These are phyloP conservation scores for Hortaea werneckii DNA, from an alignment of 2,329 filamentous ascomycete species.

Conservation along the genomic window DNA sequence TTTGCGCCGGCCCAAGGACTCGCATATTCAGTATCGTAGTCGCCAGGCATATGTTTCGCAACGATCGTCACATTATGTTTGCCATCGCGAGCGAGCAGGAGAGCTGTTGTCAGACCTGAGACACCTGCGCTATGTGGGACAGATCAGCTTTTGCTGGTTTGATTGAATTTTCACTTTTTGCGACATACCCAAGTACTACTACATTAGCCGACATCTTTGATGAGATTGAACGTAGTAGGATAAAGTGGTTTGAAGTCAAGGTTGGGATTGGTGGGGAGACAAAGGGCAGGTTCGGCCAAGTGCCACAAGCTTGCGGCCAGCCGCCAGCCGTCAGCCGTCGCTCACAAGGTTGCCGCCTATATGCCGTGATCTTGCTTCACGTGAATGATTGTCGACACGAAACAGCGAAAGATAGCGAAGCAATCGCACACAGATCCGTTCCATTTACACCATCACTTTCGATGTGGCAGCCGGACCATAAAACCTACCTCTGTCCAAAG, in stretches of 20 bases:
- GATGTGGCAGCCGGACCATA: too few species aligned
- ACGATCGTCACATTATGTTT: slow-evolving; percentile 57
- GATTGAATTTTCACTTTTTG: neutral
- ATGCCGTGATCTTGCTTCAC: too few species aligned
- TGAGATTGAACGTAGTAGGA: neutral
- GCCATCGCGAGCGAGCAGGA: slow-evolving; percentile 48
- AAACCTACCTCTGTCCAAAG: too few species aligned
- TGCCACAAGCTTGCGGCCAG: too few species aligned
- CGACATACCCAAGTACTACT: slow-evolving; percentile 39
- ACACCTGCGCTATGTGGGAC: slow-evolving; percentile 44
- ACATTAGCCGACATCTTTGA: slow-evolving; percentile 25
- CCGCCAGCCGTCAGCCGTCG: too few species aligned
- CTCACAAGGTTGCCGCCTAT: too few species aligned
- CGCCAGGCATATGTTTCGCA: slow-evolving; percentile 85
- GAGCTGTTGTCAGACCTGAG: slow-evolving; percentile 54
- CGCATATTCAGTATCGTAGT: slow-evolving; percentile 84
- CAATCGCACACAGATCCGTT: too few species aligned
- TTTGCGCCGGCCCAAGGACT: slow-evolving; percentile 86
- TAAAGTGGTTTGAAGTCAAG: neutral
- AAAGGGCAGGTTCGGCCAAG: too few species aligned
- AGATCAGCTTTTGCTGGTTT: slow-evolving; percentile 3
- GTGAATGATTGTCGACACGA: too few species aligned
- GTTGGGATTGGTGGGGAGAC: neutral
- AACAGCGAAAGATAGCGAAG: too few species aligned
- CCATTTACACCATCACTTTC: too few species aligned